Evolutionary conservation across 768 basidiomycete species (phyloP).

Genomic region (Dentipellis fragilis): DNA sequence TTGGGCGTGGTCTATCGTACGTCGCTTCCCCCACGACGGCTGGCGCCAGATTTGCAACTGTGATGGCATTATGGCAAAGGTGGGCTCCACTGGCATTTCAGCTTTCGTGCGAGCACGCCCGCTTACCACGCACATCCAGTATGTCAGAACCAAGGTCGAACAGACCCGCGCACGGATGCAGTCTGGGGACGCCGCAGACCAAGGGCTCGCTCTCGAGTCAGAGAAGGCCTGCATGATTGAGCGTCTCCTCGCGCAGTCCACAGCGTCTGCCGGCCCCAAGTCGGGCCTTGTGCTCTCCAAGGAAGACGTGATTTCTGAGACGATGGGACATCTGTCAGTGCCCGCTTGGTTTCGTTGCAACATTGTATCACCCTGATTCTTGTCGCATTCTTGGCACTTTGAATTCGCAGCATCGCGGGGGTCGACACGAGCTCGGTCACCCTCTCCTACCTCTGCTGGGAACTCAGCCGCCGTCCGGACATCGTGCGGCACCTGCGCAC

Average conservation of each 20-base stretch:
- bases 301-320: conserved; percentile 67
- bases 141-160: background rate
- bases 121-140: background rate
- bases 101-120: background rate
- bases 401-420: conserved; percentile 53
- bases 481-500: conserved; percentile 57
- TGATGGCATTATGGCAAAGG: conserved; percentile 72
- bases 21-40: conserved; percentile 55
- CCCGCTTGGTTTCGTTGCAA: background rate
- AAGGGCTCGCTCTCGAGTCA: background rate
- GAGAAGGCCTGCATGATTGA: background rate
- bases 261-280: background rate
- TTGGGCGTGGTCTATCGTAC: conserved; percentile 66
- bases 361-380: background rate
- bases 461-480: conserved; percentile 62
- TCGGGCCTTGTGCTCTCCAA: conserved; percentile 39
- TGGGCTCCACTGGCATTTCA: conserved; percentile 18
- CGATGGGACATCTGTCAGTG: conserved; percentile 70
- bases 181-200: no score
- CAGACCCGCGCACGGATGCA: background rate
- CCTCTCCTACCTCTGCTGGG: conserved; percentile 70
- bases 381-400: background rate
- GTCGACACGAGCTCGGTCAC: conserved; percentile 70
- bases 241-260: background rate
- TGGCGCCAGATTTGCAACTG: conserved; percentile 70